phyloP scores from a whole-genome alignment of 768 basidiomycete species.

The Xanthoconium stramineum region DNA sequence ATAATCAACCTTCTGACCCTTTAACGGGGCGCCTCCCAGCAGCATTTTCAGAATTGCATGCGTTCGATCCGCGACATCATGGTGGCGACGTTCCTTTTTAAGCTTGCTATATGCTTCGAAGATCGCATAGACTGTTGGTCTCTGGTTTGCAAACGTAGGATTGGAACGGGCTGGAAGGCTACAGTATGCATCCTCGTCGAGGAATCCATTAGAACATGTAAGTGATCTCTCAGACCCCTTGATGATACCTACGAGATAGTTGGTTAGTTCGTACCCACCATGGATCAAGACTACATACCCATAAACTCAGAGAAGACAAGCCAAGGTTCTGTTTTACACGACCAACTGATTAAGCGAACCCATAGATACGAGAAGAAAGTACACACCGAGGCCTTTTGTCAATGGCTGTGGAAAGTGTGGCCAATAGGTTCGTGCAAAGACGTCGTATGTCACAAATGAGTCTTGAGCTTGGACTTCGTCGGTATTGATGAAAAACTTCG shows the following conservation, averaged over 20 bases:
- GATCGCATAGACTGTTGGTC: conserved; percentile 47
- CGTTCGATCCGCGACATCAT: conserved; percentile 64
- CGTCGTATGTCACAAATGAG: too few relatives aligned
- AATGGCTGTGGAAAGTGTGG: too few relatives aligned
- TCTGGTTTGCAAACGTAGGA: conserved; percentile 49
- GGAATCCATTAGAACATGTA: conserved; percentile 31
- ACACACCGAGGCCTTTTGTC: too few relatives aligned
- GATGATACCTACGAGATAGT: conserved; percentile 48
- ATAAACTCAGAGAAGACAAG: conserved; percentile 57
- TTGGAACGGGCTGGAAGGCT: conserved; percentile 50
- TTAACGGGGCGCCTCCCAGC: conserved; percentile 23
- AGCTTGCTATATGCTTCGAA: conserved; percentile 50
- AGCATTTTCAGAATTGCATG: conserved; percentile 45
- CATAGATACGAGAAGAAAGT: too few relatives aligned
- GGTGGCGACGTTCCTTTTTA: conserved; percentile 42
- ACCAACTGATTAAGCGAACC: neutral
- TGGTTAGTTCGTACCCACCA: neutral
- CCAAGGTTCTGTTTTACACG: conserved; percentile 40
- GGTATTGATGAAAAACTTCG: too few relatives aligned
- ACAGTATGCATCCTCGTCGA: conserved; percentile 46
- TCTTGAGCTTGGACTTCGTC: too few relatives aligned
- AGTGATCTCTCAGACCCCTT: conserved; percentile 63
- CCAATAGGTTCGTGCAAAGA: too few relatives aligned
- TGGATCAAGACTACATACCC: conserved; percentile 36
- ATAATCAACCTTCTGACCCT: conserved; percentile 48